Percentiles rank a stretch among this genome's conserved stretches.
Evolutionary conservation across 2,329 filamentous ascomycete species (phyloP).

Genomic region (Fusarium acutatum): DNA sequence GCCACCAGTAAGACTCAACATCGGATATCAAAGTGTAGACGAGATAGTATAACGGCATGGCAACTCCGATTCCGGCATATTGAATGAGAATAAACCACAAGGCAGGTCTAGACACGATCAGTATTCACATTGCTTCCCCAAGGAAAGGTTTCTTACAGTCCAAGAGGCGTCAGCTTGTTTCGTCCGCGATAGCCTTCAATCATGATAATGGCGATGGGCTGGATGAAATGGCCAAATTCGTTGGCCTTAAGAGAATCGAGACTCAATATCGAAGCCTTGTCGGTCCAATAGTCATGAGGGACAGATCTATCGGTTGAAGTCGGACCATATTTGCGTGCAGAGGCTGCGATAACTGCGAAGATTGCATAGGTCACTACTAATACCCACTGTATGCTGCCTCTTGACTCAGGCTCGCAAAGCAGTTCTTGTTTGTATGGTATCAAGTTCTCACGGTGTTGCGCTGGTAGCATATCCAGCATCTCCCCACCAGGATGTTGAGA

Average conservation of each 20-base stretch:
- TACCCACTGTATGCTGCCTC: background rate
- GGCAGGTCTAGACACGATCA: background rate
- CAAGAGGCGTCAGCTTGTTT: background rate
- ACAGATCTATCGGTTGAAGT: rapidly evolving
- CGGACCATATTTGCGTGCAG: background rate
- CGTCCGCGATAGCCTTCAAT: background rate
- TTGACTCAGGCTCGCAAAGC: background rate
- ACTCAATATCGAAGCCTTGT: background rate
- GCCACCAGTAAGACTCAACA: background rate
- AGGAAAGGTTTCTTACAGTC: background rate
- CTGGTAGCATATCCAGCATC: background rate
- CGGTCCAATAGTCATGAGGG: background rate
- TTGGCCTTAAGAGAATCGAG: rapidly evolving
- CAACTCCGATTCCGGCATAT: background rate
- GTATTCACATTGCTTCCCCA: background rate
- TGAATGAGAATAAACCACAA: background rate
- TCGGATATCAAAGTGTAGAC: background rate
- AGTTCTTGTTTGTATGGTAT: background rate
- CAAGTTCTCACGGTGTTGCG: background rate
- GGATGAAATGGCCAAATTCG: background rate
- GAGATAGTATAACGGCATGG: background rate
- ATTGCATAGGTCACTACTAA: background rate
- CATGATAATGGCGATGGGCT: background rate
- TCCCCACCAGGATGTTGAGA: background rate
- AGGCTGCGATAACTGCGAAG: background rate